These are phyloP conservation scores for Phialophora tarda DNA, from an alignment of 2,329 filamentous ascomycete species.

Conservation along the genomic window DNA sequence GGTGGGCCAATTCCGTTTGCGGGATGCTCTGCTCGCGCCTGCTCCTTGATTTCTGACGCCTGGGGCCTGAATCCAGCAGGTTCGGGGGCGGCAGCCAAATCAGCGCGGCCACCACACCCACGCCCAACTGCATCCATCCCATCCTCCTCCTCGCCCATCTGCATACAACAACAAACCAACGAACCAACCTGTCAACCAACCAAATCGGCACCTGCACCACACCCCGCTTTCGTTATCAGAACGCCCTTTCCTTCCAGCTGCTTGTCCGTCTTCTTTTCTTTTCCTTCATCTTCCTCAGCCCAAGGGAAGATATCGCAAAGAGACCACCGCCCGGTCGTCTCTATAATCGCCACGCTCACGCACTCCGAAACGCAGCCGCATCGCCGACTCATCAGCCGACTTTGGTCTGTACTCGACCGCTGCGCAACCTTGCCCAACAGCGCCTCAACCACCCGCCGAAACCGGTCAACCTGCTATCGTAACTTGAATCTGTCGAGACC, in stretches of 20 bases:
- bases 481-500: conserved; percentile 20
- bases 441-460: conserved; percentile 12
- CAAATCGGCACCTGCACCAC: conserved; percentile 19
- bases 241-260: conserved; percentile 28
- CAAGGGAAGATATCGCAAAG: conserved; percentile 38
- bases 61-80: neutral
- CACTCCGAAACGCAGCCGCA: conserved; percentile 21
- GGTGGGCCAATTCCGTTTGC: neutral
- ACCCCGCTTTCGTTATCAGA: conserved; percentile 34
- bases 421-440: conserved; percentile 28
- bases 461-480: conserved; percentile 21
- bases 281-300: conserved; percentile 35
- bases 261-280: conserved; percentile 28
- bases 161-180: conserved; percentile 18
- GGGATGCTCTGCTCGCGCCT: neutral
- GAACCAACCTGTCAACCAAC: conserved; percentile 24
- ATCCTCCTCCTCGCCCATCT: conserved; percentile 14
- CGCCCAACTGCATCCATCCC: conserved; percentile 3
- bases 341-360: conserved; percentile 26
- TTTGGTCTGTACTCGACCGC: conserved; percentile 24
- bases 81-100: neutral
- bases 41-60: neutral
- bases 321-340: conserved; percentile 38
- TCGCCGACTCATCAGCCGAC: conserved; percentile 21
- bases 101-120: neutral